A percentile compares a stretch with the other conserved stretches of the same genome.
These are phyloP conservation scores for Citrus glauca DNA, from an alignment of 345 rosid genomes.

Conservation along the genomic window DNA sequence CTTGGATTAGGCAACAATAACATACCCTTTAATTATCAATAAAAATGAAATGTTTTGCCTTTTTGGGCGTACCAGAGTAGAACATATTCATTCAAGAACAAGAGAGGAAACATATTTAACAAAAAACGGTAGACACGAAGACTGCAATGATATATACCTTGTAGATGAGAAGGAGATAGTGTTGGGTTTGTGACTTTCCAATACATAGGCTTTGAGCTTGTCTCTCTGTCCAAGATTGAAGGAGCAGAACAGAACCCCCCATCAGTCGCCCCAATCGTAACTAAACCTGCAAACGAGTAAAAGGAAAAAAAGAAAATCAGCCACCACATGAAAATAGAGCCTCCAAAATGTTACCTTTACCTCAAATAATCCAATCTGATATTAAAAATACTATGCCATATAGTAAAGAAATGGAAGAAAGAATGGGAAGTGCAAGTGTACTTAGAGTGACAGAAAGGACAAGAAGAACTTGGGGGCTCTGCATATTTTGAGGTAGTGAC, in stretches of 20 bases:
- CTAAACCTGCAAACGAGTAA: slow-evolving; percentile 30
- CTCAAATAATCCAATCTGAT: background rate
- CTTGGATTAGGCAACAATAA: background rate
- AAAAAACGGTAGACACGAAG: background rate
- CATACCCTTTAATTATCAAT: background rate
- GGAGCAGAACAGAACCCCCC: slow-evolving; percentile 80
- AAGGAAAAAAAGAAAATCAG: background rate
- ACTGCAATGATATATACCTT: slow-evolving; percentile 36
- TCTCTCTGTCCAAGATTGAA: slow-evolving; percentile 31
- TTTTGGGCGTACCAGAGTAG: background rate
- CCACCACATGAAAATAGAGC: background rate
- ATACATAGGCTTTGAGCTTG: slow-evolving; percentile 47
- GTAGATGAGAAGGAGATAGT: slow-evolving; percentile 80
- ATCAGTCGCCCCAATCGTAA: slow-evolving; percentile 30
- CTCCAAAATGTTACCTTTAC: background rate
- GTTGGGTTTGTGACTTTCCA: slow-evolving; percentile 90
- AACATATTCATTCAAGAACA: background rate
- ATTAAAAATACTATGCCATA: background rate
- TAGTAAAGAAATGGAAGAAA: background rate
- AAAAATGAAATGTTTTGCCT: background rate
- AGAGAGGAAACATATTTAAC: background rate
- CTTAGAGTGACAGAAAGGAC: slow-evolving; percentile 13
- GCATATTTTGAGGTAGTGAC: slow-evolving; percentile 1
- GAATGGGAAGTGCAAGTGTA: background rate
- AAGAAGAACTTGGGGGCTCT: background rate